Evolutionary conservation across 169 alveolate genomes (phyloP).

Genomic region (Eimeria mitis): DNA sequence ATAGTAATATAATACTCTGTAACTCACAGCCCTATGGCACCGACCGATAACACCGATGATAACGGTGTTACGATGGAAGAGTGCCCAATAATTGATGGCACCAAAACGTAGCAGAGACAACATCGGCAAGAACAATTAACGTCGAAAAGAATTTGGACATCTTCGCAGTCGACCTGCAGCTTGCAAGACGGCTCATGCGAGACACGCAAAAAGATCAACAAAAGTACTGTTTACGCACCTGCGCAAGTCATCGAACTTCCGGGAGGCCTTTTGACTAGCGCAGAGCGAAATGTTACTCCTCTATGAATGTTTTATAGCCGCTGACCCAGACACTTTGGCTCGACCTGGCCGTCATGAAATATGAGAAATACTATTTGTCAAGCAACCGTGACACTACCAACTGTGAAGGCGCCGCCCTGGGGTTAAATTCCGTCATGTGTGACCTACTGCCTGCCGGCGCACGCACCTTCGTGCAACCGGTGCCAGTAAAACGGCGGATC

Average conservation of each 20-base stretch:
- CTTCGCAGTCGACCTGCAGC: not conserved
- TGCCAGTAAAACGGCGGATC: too few species aligned
- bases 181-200: not conserved
- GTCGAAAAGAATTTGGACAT: not conserved
- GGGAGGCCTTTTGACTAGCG: too few species aligned
- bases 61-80: not conserved
- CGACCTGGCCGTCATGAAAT: too few species aligned
- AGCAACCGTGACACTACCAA: too few species aligned
- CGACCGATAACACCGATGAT: not conserved
- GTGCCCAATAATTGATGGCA: not conserved
- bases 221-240: not conserved
- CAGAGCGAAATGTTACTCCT: too few species aligned
- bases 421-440: too few species aligned
- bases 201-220: not conserved
- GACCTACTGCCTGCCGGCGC: too few species aligned
- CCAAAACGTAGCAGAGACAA: not conserved
- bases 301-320: too few species aligned
- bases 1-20: not conserved
- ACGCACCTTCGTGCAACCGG: too few species aligned
- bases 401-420: too few species aligned
- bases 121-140: not conserved
- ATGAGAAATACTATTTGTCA: too few species aligned
- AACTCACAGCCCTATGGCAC: not conserved
- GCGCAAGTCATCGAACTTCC: not conserved
- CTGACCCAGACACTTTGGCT: too few species aligned